Base-by-base conservation (phyloP, 2,329 filamentous ascomycete species). In the Ophiocordyceps camponoti-leonardi region DNA sequence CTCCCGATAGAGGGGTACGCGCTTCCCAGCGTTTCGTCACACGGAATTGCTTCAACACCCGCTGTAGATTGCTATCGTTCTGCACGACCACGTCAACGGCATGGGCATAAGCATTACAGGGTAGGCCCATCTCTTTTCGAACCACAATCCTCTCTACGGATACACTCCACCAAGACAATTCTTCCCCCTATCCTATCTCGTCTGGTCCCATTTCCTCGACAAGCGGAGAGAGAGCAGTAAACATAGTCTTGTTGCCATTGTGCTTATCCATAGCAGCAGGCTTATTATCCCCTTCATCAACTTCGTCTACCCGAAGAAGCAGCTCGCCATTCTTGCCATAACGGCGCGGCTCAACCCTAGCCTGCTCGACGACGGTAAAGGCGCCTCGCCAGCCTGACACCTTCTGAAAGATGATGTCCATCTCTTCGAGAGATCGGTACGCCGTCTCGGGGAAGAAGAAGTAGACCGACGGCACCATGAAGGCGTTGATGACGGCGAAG, bases 381-480 rank as follows among this genome's bases (percentile, higher is more conserved):
- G 58, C 60, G 23, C 57, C 63, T 20, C 49, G 49, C 45, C 57
- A 54, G 3, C 72, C 72, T 20, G 62, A 61, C 1, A 72, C 70
- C 54, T 77, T 75, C 50, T 71, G 68, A 61, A 79, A 80, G 53
- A 81, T 79, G 51, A 60, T 62, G 52, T 81, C 77, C 72, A 82
- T 81, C 55, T 81, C 77, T 57, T 82, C 77, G 19, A 82, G 68
- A 2, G 71, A 75, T 39, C 77, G 68, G 54, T 75, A 75, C 1
- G 73, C 73, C 11, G 78, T 81, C 59, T 81, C 78, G 0, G 77
- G 77, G 59, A 75, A 80, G 64, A 77, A 77, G 59, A 75, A 73
- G 57, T 75, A 79, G 22, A 76, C 65, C 3, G 61, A 63, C 0
- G 75, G 74, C 0, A 77, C 66, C 56, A 78, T 77, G 51, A 72